phyloP scores from a whole-genome alignment of 305 asterid genomes.

The Striga hermonthica region DNA sequence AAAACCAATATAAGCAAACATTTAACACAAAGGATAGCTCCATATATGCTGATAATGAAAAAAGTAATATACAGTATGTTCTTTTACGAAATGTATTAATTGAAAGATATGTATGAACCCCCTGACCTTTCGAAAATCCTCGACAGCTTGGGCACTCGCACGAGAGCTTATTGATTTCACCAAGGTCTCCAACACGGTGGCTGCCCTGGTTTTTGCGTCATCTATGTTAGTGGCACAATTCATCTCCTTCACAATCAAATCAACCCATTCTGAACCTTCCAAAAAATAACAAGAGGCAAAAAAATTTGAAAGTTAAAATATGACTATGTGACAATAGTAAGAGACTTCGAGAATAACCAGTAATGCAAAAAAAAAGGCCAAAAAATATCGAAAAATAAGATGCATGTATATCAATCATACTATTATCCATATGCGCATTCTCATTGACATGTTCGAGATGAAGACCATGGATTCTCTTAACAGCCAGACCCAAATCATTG shows the following conservation, averaged over 20 bases:
- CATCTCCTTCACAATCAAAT: slow-evolving; percentile 71
- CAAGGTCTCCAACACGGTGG: slow-evolving; percentile 58
- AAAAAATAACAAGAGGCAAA: neutral
- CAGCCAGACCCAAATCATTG: slow-evolving; percentile 56
- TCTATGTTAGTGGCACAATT: slow-evolving; percentile 58
- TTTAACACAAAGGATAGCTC: neutral
- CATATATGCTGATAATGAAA: neutral
- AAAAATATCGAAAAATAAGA: neutral
- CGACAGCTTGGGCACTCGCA: slow-evolving; percentile 46
- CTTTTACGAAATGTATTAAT: neutral
- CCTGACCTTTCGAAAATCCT: slow-evolving; percentile 50
- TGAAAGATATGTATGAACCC: slow-evolving; percentile 1
- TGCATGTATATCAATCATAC: slow-evolving; percentile 27
- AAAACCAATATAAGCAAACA: neutral
- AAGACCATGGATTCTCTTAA: slow-evolving; percentile 52
- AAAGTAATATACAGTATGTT: neutral
- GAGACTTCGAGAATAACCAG: neutral
- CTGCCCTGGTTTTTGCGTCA: slow-evolving; percentile 66
- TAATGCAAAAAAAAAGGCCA: neutral
- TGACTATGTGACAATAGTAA: neutral
- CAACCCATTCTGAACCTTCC: slow-evolving; percentile 83
- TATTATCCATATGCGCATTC: slow-evolving; percentile 38
- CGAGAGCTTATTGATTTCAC: slow-evolving; percentile 56
- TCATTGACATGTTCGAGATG: slow-evolving; percentile 36
- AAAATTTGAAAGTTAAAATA: slow-evolving; percentile 6